A percentile compares a stretch with the other conserved stretches of the same genome.
Conservation (phyloP, 352 stramenopile genomes). For the Chrysophaeum taylorii region DNA sequence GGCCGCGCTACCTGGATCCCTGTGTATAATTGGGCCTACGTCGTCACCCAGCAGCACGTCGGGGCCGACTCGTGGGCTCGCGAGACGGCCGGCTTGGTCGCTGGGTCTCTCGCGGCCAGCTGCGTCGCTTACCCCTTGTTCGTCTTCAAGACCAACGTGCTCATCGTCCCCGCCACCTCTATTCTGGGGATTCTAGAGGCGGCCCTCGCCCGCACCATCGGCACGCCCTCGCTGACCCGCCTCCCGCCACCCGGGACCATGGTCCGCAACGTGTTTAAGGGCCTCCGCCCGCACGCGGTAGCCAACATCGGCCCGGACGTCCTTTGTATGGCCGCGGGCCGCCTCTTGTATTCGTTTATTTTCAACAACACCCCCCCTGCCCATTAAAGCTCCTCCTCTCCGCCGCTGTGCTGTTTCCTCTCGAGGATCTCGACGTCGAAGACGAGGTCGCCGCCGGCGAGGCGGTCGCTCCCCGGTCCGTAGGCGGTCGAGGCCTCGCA, state of each 20-base stretch:
- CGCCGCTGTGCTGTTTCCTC: no score
- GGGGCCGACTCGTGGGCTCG: not conserved
- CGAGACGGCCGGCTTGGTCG: not conserved
- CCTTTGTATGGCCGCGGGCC: not conserved
- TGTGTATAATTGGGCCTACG: constrained; percentile 9
- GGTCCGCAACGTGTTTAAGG: not conserved
- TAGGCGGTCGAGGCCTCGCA: no score
- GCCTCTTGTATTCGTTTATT: not conserved
- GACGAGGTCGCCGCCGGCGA: no score
- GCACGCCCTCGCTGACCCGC: not conserved
- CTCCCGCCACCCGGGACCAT: not conserved
- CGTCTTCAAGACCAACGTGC: constrained; percentile 14
- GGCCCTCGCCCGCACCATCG: not conserved
- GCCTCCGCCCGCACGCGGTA: not conserved
- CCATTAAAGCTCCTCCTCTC: no score
- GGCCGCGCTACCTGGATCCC: constrained; percentile 3
- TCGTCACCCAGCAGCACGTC: not conserved
- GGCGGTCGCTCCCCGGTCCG: no score
- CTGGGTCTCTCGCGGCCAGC: not conserved
- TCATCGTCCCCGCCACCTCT: not conserved
- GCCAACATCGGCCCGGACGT: constrained; percentile 11
- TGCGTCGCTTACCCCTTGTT: constrained; percentile 11
- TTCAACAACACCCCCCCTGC: no score
- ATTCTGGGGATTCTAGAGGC: no score
- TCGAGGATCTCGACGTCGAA: no score